These are phyloP conservation scores for Areca catechu DNA, from an alignment of 176 grass and related monocot species.

Conservation along the genomic window DNA sequence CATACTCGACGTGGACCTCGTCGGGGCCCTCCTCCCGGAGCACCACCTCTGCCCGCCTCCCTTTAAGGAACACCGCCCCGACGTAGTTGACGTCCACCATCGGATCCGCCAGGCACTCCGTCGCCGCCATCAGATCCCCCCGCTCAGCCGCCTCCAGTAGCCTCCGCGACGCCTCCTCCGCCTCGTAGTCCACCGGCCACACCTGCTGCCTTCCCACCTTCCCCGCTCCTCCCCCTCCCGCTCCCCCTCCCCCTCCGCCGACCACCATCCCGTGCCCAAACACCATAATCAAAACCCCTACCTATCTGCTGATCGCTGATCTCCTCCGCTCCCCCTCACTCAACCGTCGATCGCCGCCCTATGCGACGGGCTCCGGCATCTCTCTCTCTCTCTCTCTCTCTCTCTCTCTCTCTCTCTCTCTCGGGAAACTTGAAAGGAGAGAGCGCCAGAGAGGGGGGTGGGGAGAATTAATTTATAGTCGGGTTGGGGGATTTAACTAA, in stretches of 20 bases:
- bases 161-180: slow-evolving; percentile 51
- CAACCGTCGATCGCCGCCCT: too few relatives aligned
- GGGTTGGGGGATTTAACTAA: background rate
- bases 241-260: background rate
- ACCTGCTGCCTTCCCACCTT: slow-evolving; percentile 38
- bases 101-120: slow-evolving; percentile 38
- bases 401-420: background rate
- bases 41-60: slow-evolving; percentile 43
- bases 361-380: background rate
- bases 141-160: slow-evolving; percentile 69
- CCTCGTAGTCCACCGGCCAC: slow-evolving; percentile 58
- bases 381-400: background rate
- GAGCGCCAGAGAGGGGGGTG: slow-evolving; percentile 41
- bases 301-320: too few relatives aligned
- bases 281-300: slow-evolving; percentile 39
- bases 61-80: slow-evolving; percentile 63
- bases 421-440: slow-evolving; percentile 51
- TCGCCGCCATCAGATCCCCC: slow-evolving; percentile 38
- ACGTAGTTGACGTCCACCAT: slow-evolving; percentile 85
- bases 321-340: slow-evolving; percentile 3
- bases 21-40: slow-evolving; percentile 58
- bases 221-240: background rate
- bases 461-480: slow-evolving; percentile 39
- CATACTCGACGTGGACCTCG: slow-evolving; percentile 43
- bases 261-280: slow-evolving; percentile 46